Evolutionary conservation across 2,329 filamentous ascomycete species (phyloP), one percentile per base, ranked within the genome.

Genomic region (Periconia sp.): DNA sequence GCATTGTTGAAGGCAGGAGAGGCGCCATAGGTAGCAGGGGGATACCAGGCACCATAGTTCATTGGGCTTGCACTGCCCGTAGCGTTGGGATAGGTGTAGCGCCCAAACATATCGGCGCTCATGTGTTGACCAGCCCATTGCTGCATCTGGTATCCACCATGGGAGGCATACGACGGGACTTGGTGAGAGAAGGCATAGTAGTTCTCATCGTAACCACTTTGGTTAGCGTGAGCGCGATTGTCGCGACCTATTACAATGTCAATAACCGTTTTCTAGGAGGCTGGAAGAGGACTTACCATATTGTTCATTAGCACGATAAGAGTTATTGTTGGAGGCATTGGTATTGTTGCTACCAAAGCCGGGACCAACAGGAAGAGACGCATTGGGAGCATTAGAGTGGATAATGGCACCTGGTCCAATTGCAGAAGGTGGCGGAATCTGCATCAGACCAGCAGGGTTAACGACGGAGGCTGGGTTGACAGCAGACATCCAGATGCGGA

Each of bases 401-500:
- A 67, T 45, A 17, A 70, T 68, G 1, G 67, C 68, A 8, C 68
- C 68, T 31, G 68, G 68, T 4, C 67, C 68, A 21, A 70, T 66
- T 5, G 64, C 68, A 17, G 68, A 68, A 2, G 68, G 68, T 11
- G 67, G 68, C 13, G 59, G 61, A 6, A 70, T 55, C 17, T 66
- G 61, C 28, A 57, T 56, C 16, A 57, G 33, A n/a, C 64, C 65
- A 3, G 63, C 59, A 9, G 65, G 65, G 32, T 67, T 68, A 24
- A 69, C 61, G 69, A 97, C 96, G 0, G 92, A 96, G 4, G 92
- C 94, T 6, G 94, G 94, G 67, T 99, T 99, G 70, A 99, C 95
- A 4, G 94, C 94, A 4, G 92, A 97, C 89, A 99, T 96, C 94
- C 94, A 99, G 61, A 99, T 99, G 58, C 95, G 85, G 16, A 92